Evolutionary conservation across 2,329 filamentous ascomycete genomes (phyloP), one percentile per base, ranked within the genome.

Genomic region (Phaeosphaeria sp.): DNA sequence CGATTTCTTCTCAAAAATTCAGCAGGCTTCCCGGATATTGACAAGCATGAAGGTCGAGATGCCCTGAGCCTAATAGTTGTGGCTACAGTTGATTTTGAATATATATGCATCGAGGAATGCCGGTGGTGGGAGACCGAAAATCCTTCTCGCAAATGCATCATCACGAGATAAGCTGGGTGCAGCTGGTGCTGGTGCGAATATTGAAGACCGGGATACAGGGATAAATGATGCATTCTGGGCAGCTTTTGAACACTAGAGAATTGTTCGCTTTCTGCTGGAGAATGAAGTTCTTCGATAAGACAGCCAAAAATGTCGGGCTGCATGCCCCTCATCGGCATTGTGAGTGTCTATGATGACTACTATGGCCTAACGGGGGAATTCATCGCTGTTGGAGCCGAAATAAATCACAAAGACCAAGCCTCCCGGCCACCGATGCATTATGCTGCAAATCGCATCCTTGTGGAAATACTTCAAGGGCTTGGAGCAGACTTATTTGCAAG

Each of bases 401-500:
- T 51, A 20, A 51, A 44, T 23, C 46, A 50, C 39, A 39, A n/a
- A 51, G 53, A 55, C 39, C 46, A 27, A 39, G 36, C 23, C 27
- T 47, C 36, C 21, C 17, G 30, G 49, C 48, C 52, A 15, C 52
- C 52, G 27, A 25, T 54, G 18, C 53, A 55, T 46, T 55, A 55
- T 46, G 39, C 53, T 17, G 47, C 39, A 23, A 55, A 55, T 18
- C 46, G 46, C 30, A 17, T 39, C 25, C 22, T 50, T 44, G 53
- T 47, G 17, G 46, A 55, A 20, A 46, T 46, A 46, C 47, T 55
- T 33, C 18, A 50, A 36, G 15, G 50, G 53, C 41, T 50, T 55
- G 53, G 53, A 18, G 53, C 53, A 27, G n/a, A 50, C 22, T 23
- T 50, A 13, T 51, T 36, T 51, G 47, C 46, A 46, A 55, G 46